Percentiles rank a stretch among this genome's conserved stretches.
Evolutionary conservation across 2,329 filamentous ascomycete species (phyloP).

Genomic region (Aspergillus melleus): DNA sequence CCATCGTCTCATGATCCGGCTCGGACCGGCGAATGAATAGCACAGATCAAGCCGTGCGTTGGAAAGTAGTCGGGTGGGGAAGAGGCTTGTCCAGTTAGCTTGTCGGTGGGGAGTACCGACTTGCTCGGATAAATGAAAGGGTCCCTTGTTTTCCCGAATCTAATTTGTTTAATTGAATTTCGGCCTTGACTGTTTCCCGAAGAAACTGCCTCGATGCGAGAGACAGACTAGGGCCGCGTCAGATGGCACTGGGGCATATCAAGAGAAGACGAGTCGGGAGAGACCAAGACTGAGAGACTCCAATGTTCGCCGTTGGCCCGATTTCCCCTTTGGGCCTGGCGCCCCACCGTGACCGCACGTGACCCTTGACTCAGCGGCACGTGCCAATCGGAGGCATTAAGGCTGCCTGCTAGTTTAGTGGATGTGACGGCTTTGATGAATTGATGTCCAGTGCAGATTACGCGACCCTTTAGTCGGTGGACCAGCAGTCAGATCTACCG

Average conservation of each 20-base stretch:
- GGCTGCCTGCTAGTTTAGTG: background rate
- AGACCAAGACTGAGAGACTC: constrained; percentile 8
- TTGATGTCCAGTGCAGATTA: background rate
- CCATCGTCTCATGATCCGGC: constrained; percentile 30
- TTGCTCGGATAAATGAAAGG: constrained; percentile 10
- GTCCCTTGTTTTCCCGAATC: background rate
- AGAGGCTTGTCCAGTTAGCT: constrained; percentile 3
- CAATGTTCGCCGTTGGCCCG: constrained; percentile 24
- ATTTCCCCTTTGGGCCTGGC: constrained; percentile 20
- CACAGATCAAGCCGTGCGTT: constrained; percentile 12
- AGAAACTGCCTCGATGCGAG: background rate
- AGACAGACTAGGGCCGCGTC: constrained; percentile 8
- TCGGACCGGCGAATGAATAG: constrained; percentile 8
- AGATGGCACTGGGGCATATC: constrained; percentile 7
- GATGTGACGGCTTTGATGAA: background rate
- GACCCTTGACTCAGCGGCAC: constrained; percentile 15
- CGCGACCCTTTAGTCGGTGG: too few species aligned
- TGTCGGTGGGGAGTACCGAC: constrained; percentile 14
- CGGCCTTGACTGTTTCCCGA: background rate
- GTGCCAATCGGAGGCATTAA: background rate
- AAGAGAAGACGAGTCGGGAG: constrained; percentile 9
- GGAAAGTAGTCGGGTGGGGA: constrained; percentile 11
- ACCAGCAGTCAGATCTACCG: too few species aligned
- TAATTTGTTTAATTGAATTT: background rate
- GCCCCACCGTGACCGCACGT: constrained; percentile 17